Conservation (phyloP, 2,329 filamentous ascomycete species). For the Berkeleyomyces rouxiae region DNA sequence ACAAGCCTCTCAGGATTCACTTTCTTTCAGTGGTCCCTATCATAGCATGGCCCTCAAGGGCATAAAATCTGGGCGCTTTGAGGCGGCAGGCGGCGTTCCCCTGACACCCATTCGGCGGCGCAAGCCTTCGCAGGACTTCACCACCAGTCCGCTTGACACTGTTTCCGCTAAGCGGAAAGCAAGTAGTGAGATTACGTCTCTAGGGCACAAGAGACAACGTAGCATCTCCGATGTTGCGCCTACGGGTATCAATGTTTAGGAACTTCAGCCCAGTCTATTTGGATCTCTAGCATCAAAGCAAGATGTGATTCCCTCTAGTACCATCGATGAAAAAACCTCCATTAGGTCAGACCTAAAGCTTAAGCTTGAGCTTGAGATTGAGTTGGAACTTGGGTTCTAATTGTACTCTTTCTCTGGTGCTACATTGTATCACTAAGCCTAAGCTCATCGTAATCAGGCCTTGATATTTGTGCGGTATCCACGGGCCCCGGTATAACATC, state of each 20-base stretch:
- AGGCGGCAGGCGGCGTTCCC: conserved; percentile 44
- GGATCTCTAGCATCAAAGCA: not conserved
- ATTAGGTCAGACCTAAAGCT: not conserved
- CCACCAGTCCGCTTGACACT: conserved; percentile 33
- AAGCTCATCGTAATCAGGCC: too few relatives aligned
- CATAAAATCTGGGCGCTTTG: conserved; percentile 48
- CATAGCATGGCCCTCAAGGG: conserved; percentile 43
- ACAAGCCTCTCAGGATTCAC: conserved; percentile 43
- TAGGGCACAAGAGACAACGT: conserved; percentile 38
- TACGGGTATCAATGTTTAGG: conserved; percentile 18
- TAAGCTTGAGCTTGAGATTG: not conserved
- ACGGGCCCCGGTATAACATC: too few relatives aligned
- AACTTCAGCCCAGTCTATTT: conserved; percentile 2
- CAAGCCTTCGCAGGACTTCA: conserved; percentile 30
- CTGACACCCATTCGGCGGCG: conserved; percentile 49
- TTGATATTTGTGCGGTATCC: too few relatives aligned
- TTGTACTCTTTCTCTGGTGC: too few relatives aligned
- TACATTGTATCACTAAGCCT: too few relatives aligned
- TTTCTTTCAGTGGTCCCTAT: conserved; percentile 42
- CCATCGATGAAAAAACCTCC: not conserved
- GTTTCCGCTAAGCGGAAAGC: conserved; percentile 40
- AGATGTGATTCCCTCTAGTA: not conserved
- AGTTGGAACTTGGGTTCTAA: not conserved
- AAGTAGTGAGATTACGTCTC: conserved; percentile 24
- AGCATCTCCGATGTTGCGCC: conserved; percentile 41